Evolutionary conservation across 495 filamentous ascomycete genomes (phyloP), one percentile per base, ranked within the genome.

Genomic region (Copromyces sp.): DNA sequence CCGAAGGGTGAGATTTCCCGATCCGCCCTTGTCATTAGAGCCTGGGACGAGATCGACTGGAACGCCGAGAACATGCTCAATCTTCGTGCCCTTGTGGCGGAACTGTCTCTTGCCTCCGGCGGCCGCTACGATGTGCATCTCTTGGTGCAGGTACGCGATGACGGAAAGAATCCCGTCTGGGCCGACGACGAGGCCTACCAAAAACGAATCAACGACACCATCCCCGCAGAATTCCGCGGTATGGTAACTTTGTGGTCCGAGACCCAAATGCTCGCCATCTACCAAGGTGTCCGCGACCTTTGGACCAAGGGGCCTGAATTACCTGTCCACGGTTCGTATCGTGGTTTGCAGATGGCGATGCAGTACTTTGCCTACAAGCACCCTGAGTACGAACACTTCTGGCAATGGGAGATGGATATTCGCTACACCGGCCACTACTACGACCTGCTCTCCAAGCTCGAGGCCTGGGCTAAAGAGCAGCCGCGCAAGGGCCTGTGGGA

Each of bases 401-500:
- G 95, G 95, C 94, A 99, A 77, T 98, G 94, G 94, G 95, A 99
- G 82, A 97, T 98, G 91, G 95, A 99, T 78, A 89, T 93, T 42
- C 90, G 95, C 4, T 97, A 97, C 80, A 97, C 92, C 0, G 96
- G 95, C n/a, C 94, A 99, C 81, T 97, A 91, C 86, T 95, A 97
- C 80, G 91, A 97, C 75, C 84, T 98, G 35, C 92, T 98, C 78
- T 86, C 90, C 75, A 90, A 90, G 77, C 82, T 95, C 45, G 84
- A 85, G 53, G 81, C 78, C 38, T 99, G 93, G 94, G 89, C 95
- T 4, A 89, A 87, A 68, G 80, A 89, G 72, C 96, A 98, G 80
- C 94, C 95, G 0, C 87, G 95, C 1, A 97, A 95, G 81, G 91
- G 91, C 0, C 84, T 98, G 2, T 98, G 95, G 96, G 96, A 99